Conservation (phyloP, 1,284 basidiomycete species). For the Ceratobasidium sp. region DNA sequence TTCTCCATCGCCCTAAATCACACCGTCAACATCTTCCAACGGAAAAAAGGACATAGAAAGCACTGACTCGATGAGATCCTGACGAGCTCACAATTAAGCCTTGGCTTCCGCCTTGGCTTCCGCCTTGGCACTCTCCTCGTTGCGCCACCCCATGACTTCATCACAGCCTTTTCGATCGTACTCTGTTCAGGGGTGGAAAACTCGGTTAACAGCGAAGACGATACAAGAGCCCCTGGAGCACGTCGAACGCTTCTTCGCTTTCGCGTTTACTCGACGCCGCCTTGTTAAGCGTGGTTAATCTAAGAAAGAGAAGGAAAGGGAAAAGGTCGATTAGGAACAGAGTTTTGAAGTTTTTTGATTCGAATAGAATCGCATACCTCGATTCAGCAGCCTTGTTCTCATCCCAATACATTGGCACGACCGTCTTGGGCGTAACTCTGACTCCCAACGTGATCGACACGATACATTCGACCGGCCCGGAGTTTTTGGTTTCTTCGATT, state of each 20-base stretch:
- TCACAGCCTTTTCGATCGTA: conserved; percentile 75
- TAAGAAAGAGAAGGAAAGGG: too few relatives aligned
- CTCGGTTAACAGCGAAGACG: conserved; percentile 86
- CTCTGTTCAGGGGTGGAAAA: conserved; percentile 84
- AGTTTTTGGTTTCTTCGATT: too few relatives aligned
- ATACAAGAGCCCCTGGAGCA: conserved; percentile 94
- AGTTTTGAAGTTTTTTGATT: too few relatives aligned
- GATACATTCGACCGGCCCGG: conserved; percentile 12
- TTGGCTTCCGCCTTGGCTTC: conserved; percentile 80
- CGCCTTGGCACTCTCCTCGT: conserved; percentile 88
- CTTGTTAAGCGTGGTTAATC: conserved; percentile 82
- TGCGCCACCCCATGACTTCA: conserved; percentile 85
- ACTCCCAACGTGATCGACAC: conserved; percentile 72
- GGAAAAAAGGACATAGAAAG: neutral
- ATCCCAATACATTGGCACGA: conserved; percentile 77
- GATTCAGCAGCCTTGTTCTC: conserved; percentile 80
- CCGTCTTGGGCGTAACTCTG: conserved; percentile 71
- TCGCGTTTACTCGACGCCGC: conserved; percentile 83
- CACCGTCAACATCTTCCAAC: too few relatives aligned
- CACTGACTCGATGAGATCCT: conserved; percentile 84
- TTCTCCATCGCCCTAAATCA: conserved; percentile 77
- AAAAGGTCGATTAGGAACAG: too few relatives aligned
- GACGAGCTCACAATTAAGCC: conserved; percentile 80
- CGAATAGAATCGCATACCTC: conserved; percentile 63
- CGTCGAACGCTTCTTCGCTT: conserved; percentile 92